A percentile compares a stretch with the other conserved stretches of the same genome.
These are phyloP conservation scores for Aspergillus biplanus DNA, from an alignment of 495 filamentous ascomycete species.

Conservation along the genomic window DNA sequence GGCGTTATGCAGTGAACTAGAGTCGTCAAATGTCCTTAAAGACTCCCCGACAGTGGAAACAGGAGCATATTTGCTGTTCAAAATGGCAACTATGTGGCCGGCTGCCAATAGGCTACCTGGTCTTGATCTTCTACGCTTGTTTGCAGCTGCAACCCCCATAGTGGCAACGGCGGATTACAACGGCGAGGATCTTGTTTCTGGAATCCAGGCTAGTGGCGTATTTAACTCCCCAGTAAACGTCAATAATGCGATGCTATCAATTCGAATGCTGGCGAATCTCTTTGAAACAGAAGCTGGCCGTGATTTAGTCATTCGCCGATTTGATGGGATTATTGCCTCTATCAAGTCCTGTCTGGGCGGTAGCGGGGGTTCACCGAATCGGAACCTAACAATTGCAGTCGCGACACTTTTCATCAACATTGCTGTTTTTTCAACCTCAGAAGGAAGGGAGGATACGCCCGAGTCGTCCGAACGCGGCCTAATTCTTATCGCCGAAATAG, in stretches of 20 bases:
- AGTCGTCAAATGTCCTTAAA: slow-evolving; percentile 45
- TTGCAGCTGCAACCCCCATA: slow-evolving; percentile 66
- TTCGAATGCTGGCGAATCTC: slow-evolving; percentile 83
- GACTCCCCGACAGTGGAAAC: slow-evolving; percentile 41
- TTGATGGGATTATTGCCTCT: slow-evolving; percentile 59
- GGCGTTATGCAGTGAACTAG: slow-evolving; percentile 59
- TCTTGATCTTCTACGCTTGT: slow-evolving; percentile 81
- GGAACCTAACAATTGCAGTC: slow-evolving; percentile 79
- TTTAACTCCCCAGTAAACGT: slow-evolving; percentile 59
- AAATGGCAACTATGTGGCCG: slow-evolving; percentile 76
- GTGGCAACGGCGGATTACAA: slow-evolving; percentile 62
- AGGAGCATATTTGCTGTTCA: slow-evolving; percentile 63
- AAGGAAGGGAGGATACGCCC: slow-evolving; percentile 34
- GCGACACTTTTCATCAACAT: slow-evolving; percentile 88
- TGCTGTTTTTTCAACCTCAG: slow-evolving; percentile 61
- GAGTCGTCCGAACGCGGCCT: slow-evolving; percentile 61
- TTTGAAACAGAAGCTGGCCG: slow-evolving; percentile 78
- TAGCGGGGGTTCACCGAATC: slow-evolving; percentile 60
- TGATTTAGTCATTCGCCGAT: slow-evolving; percentile 57
- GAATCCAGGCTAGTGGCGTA: slow-evolving; percentile 52
- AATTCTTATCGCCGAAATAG: slow-evolving; percentile 64
- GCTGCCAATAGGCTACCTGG: slow-evolving; percentile 76
- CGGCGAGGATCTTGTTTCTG: slow-evolving; percentile 53
- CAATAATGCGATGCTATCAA: slow-evolving; percentile 85
- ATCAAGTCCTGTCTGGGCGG: slow-evolving; percentile 50